These are phyloP conservation scores for Blastobotrys malaysiensis DNA, from an alignment of 1,139 yeast species.

Conservation along the genomic window DNA sequence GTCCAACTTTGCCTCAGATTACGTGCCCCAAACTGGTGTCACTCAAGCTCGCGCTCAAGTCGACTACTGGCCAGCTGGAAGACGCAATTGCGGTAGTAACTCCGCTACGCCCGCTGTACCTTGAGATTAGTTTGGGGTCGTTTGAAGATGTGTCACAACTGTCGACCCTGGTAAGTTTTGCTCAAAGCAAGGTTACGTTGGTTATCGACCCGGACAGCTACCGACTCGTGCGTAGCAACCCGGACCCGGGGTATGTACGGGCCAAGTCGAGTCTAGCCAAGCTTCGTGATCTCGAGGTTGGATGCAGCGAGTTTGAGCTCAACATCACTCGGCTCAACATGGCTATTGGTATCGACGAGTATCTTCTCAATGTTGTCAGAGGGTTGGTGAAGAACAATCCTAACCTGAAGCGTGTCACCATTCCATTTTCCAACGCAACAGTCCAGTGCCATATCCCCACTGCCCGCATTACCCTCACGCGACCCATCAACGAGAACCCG, in stretches of 20 bases:
- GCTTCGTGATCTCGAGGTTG: not conserved
- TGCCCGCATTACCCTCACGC: not conserved
- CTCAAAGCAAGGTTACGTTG: not conserved
- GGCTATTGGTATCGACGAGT: not conserved
- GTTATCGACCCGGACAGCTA: not conserved
- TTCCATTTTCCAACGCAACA: not conserved
- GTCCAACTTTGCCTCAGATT: not conserved
- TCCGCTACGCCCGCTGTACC: not conserved
- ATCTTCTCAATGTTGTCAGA: not conserved
- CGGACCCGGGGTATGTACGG: not conserved
- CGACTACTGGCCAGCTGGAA: not conserved
- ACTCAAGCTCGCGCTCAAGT: not conserved
- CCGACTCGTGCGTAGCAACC: not conserved
- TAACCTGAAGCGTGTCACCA: not conserved
- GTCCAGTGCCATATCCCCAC: not conserved
- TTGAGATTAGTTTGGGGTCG: not conserved
- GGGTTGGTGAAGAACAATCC: not conserved
- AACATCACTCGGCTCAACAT: not conserved
- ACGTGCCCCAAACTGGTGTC: not conserved
- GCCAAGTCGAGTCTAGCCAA: not conserved
- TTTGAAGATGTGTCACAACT: not conserved
- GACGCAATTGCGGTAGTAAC: not conserved
- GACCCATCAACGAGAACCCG: not conserved
- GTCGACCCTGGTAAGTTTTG: not conserved
- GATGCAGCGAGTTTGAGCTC: not conserved